Percentiles rank a stretch among this genome's conserved stretches.
phyloP scores from a whole-genome alignment of 1,284 basidiomycete species.

The Cutaneotrichosporon mucoides region DNA sequence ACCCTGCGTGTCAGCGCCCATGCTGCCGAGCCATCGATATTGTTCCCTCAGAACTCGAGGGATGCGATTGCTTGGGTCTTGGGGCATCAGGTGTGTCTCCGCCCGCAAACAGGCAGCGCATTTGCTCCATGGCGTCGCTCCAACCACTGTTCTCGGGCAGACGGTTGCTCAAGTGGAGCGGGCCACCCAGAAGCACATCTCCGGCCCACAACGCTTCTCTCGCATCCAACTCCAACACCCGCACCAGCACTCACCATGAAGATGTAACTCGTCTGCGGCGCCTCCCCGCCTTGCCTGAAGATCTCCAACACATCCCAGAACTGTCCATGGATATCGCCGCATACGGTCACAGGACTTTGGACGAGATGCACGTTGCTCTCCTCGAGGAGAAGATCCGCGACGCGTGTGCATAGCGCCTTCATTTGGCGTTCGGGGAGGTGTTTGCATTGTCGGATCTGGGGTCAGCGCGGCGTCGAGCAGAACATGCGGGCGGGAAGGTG shows the following conservation, averaged over 20 bases:
- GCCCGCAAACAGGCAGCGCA: no score
- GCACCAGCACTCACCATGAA: constrained; percentile 62
- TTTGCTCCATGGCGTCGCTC: no score
- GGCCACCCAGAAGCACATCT: no score
- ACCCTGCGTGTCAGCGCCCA: constrained; percentile 57
- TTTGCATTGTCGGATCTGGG: constrained; percentile 70
- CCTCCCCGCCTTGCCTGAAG: constrained; percentile 78
- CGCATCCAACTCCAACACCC: no score
- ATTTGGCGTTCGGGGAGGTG: constrained; percentile 88
- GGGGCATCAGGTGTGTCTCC: no score
- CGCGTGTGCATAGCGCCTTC: constrained; percentile 81
- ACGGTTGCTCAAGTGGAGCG: no score
- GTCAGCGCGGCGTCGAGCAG: not conserved
- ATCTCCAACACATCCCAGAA: constrained; percentile 94
- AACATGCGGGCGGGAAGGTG: no score
- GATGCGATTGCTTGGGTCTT: no score
- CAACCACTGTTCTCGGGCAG: no score
- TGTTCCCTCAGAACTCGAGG: no score
- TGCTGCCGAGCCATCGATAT: no score
- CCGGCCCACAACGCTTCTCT: no score
- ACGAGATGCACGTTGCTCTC: constrained; percentile 95
- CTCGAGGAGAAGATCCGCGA: constrained; percentile 80
- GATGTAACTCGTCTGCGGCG: constrained; percentile 88
- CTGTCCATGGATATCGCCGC: constrained; percentile 92
- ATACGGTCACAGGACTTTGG: constrained; percentile 83